These are phyloP conservation scores for Botryotinia globosa DNA, from an alignment of 2,329 filamentous ascomycete genomes.

Conservation along the genomic window DNA sequence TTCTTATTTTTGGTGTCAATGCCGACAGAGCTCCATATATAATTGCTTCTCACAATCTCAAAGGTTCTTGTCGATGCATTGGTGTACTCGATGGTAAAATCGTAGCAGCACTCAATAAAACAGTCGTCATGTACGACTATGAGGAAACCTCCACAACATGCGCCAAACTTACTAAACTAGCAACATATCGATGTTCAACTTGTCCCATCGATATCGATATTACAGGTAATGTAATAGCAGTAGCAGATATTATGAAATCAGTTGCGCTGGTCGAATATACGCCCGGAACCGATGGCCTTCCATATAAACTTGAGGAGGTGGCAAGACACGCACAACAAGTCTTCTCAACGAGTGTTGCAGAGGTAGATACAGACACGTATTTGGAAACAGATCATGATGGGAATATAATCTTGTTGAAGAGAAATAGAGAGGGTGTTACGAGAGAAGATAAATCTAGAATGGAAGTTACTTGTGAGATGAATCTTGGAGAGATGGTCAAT, in stretches of 20 bases:
- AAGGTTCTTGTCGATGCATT: constrained; percentile 77
- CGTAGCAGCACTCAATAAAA: constrained; percentile 86
- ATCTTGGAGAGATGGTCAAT: constrained; percentile 91
- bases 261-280: constrained; percentile 73
- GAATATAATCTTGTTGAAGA: constrained; percentile 77
- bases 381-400: constrained; percentile 83
- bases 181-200: constrained; percentile 77
- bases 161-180: constrained; percentile 64
- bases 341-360: constrained; percentile 77
- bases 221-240: constrained; percentile 70
- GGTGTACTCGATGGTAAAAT: constrained; percentile 73
- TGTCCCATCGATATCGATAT: constrained; percentile 80
- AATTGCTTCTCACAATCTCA: constrained; percentile 66
- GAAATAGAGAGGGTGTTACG: constrained; percentile 69
- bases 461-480: constrained; percentile 74
- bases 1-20: constrained; percentile 81
- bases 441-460: constrained; percentile 69
- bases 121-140: constrained; percentile 62
- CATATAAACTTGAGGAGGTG: constrained; percentile 66
- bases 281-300: constrained; percentile 53
- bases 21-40: constrained; percentile 70
- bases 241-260: constrained; percentile 93
- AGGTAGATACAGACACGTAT: constrained; percentile 71
- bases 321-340: constrained; percentile 77
- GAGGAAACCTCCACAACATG: constrained; percentile 53